These are phyloP conservation scores for Monosporascus sp. DNA, from an alignment of 2,329 filamentous ascomycete genomes.

Conservation along the genomic window DNA sequence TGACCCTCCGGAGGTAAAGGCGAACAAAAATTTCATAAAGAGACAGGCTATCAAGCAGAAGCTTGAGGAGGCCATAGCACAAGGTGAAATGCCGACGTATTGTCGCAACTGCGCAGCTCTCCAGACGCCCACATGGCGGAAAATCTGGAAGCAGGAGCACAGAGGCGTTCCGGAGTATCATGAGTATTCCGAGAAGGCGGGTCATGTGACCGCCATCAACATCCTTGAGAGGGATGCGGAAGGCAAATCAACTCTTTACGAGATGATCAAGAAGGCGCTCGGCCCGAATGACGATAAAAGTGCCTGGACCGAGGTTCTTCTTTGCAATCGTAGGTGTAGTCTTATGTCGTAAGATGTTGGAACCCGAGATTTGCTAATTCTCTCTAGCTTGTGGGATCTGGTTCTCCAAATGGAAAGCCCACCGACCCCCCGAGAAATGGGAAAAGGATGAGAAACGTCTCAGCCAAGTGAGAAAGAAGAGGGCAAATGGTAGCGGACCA, in stretches of 20 bases:
- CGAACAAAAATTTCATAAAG: conserved; percentile 61
- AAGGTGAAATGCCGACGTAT: conserved; percentile 80
- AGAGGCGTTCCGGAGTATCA: conserved; percentile 65
- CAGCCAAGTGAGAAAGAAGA: conserved; percentile 47
- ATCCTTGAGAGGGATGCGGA: conserved; percentile 58
- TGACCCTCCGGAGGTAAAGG: conserved; percentile 31
- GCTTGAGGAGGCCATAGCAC: conserved; percentile 60
- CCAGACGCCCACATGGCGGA: conserved; percentile 93
- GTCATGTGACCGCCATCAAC: conserved; percentile 70
- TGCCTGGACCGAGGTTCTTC: conserved; percentile 63
- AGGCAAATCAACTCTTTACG: conserved; percentile 61
- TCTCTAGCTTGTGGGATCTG: conserved; percentile 78
- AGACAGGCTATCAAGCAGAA: conserved; percentile 58
- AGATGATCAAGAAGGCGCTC: conserved; percentile 73
- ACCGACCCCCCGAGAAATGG: conserved; percentile 83
- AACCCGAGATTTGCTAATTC: conserved; percentile 21
- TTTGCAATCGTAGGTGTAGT: conserved; percentile 76
- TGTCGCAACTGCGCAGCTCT: conserved; percentile 93
- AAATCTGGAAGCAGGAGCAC: conserved; percentile 77
- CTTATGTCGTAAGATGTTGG: neutral
- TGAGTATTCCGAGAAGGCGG: conserved; percentile 68
- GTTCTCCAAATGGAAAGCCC: conserved; percentile 81
- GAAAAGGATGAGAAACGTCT: conserved; percentile 56
- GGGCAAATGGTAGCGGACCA: conserved; percentile 35
- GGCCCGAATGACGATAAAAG: conserved; percentile 58